These are phyloP conservation scores for Cyberlindnera bimundalis DNA, from an alignment of 805 yeast genomes.

Conservation along the genomic window DNA sequence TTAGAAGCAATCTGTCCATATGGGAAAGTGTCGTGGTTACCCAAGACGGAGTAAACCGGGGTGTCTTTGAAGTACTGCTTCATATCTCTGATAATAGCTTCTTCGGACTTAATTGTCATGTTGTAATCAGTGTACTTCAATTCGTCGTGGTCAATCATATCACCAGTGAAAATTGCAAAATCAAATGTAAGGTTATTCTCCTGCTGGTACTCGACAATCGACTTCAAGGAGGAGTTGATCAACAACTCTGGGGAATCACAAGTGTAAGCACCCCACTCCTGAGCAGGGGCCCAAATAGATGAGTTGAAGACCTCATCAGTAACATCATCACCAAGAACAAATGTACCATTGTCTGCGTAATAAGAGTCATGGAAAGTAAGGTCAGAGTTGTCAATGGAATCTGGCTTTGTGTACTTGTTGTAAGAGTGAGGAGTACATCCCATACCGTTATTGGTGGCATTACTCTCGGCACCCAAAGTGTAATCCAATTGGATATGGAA, in stretches of 20 bases:
- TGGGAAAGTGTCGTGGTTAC: slow-evolving; percentile 73
- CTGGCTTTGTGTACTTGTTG: slow-evolving; percentile 16
- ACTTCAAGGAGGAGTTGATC: slow-evolving; percentile 53
- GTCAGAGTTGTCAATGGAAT: slow-evolving; percentile 19
- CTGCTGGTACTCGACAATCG: slow-evolving; percentile 36
- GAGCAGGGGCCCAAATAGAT: slow-evolving; percentile 48
- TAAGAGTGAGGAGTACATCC: slow-evolving; percentile 51
- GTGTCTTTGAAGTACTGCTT: slow-evolving; percentile 45
- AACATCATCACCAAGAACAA: slow-evolving; percentile 32
- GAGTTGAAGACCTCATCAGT: slow-evolving; percentile 31
- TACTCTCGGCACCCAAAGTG: slow-evolving; percentile 53
- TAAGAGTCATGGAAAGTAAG: slow-evolving; percentile 30
- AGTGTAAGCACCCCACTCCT: slow-evolving; percentile 55
- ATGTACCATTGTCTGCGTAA: slow-evolving; percentile 29
- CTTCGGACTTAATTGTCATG: slow-evolving; percentile 51
- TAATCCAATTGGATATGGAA: slow-evolving; percentile 60
- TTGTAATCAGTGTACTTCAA: slow-evolving; percentile 43
- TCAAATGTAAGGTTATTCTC: slow-evolving; percentile 41
- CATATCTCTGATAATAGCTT: slow-evolving; percentile 46
- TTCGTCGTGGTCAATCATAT: slow-evolving; percentile 66
- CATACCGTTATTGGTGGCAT: slow-evolving; percentile 46
- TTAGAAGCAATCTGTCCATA: slow-evolving; percentile 61
- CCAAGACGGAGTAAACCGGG: slow-evolving; percentile 61
- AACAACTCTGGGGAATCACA: slow-evolving; percentile 68
- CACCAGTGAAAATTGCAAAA: slow-evolving; percentile 70